These are phyloP conservation scores for Suhomyces canberraensis DNA, from an alignment of 805 yeast genomes.

Conservation along the genomic window DNA sequence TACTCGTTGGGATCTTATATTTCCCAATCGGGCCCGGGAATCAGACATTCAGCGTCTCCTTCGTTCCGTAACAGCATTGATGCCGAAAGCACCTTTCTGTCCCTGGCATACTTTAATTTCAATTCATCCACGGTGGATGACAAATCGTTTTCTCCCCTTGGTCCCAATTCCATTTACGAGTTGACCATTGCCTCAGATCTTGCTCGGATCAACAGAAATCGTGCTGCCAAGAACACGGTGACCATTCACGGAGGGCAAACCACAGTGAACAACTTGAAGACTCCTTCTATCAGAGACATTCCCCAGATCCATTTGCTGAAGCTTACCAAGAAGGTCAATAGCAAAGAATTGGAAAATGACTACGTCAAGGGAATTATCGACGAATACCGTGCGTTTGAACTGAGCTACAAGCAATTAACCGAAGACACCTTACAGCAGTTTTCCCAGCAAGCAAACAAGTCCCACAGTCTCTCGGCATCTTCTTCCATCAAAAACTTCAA, in stretches of 20 bases:
- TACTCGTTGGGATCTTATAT: slow-evolving; percentile 15
- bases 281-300: slow-evolving; percentile 80
- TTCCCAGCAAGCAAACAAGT: slow-evolving; percentile 13
- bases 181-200: slow-evolving; percentile 60
- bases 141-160: slow-evolving; percentile 49
- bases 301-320: slow-evolving; percentile 66
- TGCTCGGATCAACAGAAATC: slow-evolving; percentile 34
- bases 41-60: slow-evolving; percentile 10
- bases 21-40: slow-evolving; percentile 11
- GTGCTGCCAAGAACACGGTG: slow-evolving; percentile 32
- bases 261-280: slow-evolving; percentile 42
- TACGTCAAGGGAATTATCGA: slow-evolving; percentile 17
- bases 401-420: slow-evolving; percentile 35
- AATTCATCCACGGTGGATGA: slow-evolving; percentile 18
- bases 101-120: slow-evolving; percentile 23
- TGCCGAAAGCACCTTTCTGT: slow-evolving; percentile 28
- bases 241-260: slow-evolving; percentile 43
- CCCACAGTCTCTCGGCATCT: slow-evolving; percentile 3
- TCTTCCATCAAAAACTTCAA: slow-evolving; percentile 8
- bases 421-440: slow-evolving; percentile 34
- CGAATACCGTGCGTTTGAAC: slow-evolving; percentile 36
- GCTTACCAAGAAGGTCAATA: slow-evolving; percentile 22
- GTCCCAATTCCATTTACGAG: slow-evolving; percentile 75
- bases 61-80: slow-evolving; percentile 30
- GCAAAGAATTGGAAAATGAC: slow-evolving; percentile 16